These are phyloP conservation scores for Fusarium tanahbumbuense DNA, from an alignment of 2,329 filamentous ascomycete genomes.

Conservation along the genomic window DNA sequence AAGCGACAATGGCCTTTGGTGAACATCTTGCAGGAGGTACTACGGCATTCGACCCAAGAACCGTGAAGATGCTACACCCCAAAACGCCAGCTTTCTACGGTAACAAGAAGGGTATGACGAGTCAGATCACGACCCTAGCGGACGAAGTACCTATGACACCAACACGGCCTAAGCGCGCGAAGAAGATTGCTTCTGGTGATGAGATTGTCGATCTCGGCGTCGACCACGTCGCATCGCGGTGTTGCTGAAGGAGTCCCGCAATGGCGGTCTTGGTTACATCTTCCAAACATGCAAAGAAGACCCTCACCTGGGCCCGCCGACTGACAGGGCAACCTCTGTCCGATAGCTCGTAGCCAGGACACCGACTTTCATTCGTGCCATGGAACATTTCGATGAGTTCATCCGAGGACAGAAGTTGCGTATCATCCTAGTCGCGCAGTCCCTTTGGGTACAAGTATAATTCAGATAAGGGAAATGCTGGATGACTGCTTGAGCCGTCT, in stretches of 20 bases:
- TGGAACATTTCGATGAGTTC: not conserved
- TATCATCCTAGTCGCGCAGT: not conserved
- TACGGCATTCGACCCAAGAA: not conserved
- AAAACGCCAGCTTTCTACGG: not conserved
- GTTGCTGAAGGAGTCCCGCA: not conserved
- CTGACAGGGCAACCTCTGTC: too few relatives aligned
- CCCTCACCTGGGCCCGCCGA: not conserved
- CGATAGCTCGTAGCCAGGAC: not conserved
- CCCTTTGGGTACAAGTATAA: too few relatives aligned
- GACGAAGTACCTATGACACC: not conserved
- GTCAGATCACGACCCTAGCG: not conserved
- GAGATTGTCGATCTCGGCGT: not conserved
- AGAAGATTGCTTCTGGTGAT: not conserved
- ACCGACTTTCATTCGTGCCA: not conserved
- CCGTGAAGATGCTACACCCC: not conserved
- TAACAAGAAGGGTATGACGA: not conserved
- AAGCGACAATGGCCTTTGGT: not conserved
- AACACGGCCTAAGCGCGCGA: too few relatives aligned
- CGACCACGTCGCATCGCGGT: too few relatives aligned
- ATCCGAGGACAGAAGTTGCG: not conserved
- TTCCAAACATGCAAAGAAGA: not conserved
- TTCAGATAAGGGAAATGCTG: accelerated
- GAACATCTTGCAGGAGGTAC: not conserved
- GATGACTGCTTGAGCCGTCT: not conserved
- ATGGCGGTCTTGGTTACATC: not conserved